These are phyloP conservation scores for Leishmania major DNA, from an alignment of 208 protist genomes.

Conservation along the genomic window DNA sequence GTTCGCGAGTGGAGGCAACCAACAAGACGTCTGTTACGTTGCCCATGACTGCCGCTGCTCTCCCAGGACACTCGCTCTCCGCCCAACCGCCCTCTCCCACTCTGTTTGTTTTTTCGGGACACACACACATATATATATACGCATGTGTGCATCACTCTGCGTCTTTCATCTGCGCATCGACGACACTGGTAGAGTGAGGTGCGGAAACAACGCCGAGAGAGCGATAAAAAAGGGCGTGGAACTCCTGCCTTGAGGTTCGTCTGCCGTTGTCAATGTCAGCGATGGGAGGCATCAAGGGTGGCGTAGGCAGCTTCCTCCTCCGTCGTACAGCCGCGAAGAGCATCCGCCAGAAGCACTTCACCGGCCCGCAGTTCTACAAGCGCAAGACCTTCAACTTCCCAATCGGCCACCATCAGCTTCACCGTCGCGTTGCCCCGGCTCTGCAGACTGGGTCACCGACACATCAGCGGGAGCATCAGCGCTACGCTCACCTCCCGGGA, in stretches of 20 bases:
- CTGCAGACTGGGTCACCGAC: slow-evolving; percentile 54
- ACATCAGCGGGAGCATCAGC: slow-evolving; percentile 65
- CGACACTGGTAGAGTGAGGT: neutral
- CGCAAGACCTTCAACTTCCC: slow-evolving; percentile 76
- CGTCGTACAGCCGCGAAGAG: slow-evolving; percentile 68
- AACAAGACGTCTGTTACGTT: neutral
- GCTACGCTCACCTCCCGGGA: slow-evolving; percentile 69
- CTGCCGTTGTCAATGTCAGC: neutral
- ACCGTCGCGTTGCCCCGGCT: slow-evolving; percentile 60
- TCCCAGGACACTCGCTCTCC: neutral
- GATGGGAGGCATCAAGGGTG: slow-evolving; percentile 73
- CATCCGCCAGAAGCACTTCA: slow-evolving; percentile 73
- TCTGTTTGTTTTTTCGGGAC: neutral
- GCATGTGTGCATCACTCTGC: neutral
- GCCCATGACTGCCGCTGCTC: neutral
- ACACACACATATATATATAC: neutral
- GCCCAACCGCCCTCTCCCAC: neutral
- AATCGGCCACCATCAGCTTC: slow-evolving; percentile 67
- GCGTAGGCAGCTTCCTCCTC: slow-evolving; percentile 79
- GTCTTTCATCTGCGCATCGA: neutral
- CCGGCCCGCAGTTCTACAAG: slow-evolving; percentile 80
- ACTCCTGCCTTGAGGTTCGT: neutral
- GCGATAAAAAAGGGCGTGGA: neutral
- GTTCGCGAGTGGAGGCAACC: neutral
- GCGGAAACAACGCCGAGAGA: neutral